Base-by-base conservation (phyloP, 352 stramenopile species). In the Globisporangium middletonii region DNA sequence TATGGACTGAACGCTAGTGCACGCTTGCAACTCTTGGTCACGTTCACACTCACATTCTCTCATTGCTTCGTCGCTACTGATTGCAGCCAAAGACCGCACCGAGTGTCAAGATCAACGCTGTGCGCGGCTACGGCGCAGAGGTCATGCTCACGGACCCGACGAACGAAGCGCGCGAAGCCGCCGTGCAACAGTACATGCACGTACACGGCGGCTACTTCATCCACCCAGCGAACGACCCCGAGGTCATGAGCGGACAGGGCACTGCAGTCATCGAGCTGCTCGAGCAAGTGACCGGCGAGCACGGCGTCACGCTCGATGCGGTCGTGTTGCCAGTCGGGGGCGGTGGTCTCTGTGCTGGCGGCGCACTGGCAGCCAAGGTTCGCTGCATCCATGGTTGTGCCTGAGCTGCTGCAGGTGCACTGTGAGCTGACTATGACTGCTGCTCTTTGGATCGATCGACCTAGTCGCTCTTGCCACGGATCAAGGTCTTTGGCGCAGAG, bases 211-310 rank as follows among this genome's bases (percentile, higher is more conserved):
- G 61, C 41, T 47, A 65, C 26, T 95, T 97, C 52, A 80, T 98
- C 38, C 93, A 96, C 50, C 89, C 93, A n/a, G 97, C 85, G 37
- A 89, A 98, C 65, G 78, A 97, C 56, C 72, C 73, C n/a, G 75
- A 89, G 30, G 91, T 98, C 53, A 98, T 98, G 83, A 94, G 86
- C 48, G 94, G 94, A 13, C 94, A 98, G 67, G 94, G 92, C 18
- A 98, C 94, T 0, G 76, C 83, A 5, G 75, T 75, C 3, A 58
- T 92, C 30, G 94, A 98, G 65, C 62, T 98, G 49, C 59, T 97
- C 42, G 69, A 90, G 50, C 86, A 96, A 55, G 73, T 80, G 1
- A 53, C 75, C 44, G 53, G 86, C 51, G 45, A 84, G 19, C 75
- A 68, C 37, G 65, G 64, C 18, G 62, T 72, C 18, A 52, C 69